These are phyloP conservation scores for Daldinia concentrica DNA, from an alignment of 495 filamentous ascomycete species.

Conservation along the genomic window DNA sequence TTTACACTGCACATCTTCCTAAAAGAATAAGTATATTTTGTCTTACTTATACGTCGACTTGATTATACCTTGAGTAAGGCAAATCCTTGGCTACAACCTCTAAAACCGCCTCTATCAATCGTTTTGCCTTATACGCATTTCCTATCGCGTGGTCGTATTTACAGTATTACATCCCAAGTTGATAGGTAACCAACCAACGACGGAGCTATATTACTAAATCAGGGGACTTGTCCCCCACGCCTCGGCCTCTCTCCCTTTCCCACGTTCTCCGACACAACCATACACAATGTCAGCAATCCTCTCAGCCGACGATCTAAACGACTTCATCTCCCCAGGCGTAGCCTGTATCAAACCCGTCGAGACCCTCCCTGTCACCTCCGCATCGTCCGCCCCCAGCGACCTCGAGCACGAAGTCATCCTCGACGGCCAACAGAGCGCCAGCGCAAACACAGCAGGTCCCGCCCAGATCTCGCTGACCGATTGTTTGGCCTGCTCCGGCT, in stretches of 20 bases:
- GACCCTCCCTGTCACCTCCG: slow-evolving; percentile 68
- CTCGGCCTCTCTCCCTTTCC: not conserved
- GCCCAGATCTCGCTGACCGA: slow-evolving; percentile 97
- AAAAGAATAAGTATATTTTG: not conserved
- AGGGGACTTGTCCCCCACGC: slow-evolving; percentile 25
- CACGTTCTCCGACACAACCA: slow-evolving; percentile 5
- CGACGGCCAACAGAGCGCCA: slow-evolving; percentile 78
- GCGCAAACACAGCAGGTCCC: slow-evolving; percentile 48
- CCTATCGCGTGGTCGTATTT: not conserved
- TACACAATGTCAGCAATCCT: slow-evolving; percentile 90
- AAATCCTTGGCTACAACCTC: not conserved
- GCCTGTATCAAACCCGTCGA: slow-evolving; percentile 98
- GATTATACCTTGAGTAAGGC: not conserved
- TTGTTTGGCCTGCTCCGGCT: slow-evolving; percentile 96
- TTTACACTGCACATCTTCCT: not conserved
- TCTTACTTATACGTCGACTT: not conserved
- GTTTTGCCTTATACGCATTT: not conserved
- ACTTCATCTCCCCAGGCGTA: slow-evolving; percentile 97
- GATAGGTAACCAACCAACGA: slow-evolving; percentile 5
- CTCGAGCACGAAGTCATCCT: slow-evolving; percentile 87
- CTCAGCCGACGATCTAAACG: slow-evolving; percentile 95
- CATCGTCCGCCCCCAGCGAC: slow-evolving; percentile 21
- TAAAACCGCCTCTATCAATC: not conserved
- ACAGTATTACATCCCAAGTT: not conserved
- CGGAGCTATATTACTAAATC: not conserved